phyloP scores from a whole-genome alignment of 1,284 basidiomycete species.

The Phellinidium pouzarii region DNA sequence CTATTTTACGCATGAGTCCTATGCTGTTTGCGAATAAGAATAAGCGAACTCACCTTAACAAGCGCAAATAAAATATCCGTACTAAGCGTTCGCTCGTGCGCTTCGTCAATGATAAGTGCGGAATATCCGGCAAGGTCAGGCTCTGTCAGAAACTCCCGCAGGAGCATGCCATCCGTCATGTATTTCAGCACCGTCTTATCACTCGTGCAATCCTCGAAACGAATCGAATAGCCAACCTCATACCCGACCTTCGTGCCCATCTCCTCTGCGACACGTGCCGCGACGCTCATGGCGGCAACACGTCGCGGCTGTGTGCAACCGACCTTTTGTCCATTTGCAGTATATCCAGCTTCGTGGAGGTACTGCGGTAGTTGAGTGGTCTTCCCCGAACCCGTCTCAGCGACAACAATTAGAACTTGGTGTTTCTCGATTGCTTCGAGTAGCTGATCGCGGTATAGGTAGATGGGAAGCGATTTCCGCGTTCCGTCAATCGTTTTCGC shows the following conservation, averaged over 20 bases:
- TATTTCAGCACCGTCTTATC: slow-evolving; percentile 97
- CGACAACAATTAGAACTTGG: slow-evolving; percentile 89
- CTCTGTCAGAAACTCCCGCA: slow-evolving; percentile 93
- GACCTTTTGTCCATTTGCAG: slow-evolving; percentile 80
- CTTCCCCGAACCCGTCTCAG: slow-evolving; percentile 95
- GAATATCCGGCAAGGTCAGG: slow-evolving; percentile 91
- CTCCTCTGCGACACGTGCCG: slow-evolving; percentile 97
- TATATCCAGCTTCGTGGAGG: slow-evolving; percentile 95
- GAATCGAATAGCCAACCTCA: slow-evolving; percentile 97
- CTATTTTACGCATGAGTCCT: slow-evolving; percentile 34
- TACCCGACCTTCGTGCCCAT: slow-evolving; percentile 95
- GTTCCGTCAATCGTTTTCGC: slow-evolving; percentile 71
- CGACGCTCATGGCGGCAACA: slow-evolving; percentile 99
- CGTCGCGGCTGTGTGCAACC: slow-evolving; percentile 98
- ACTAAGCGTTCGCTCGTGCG: slow-evolving; percentile 91
- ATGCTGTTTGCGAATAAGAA: slow-evolving; percentile 22
- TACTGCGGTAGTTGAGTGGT: slow-evolving; percentile 99
- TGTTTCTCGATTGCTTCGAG: slow-evolving; percentile 86
- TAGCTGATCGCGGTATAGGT: slow-evolving; percentile 78
- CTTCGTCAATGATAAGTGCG: slow-evolving; percentile 93
- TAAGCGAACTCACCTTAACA: slow-evolving; percentile 70
- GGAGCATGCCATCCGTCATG: slow-evolving; percentile 98
- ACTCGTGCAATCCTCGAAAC: slow-evolving; percentile 98
- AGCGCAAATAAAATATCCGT: slow-evolving; percentile 96
- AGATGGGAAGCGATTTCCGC: slow-evolving; percentile 88